Evolutionary conservation across 208 protist species (phyloP), one percentile per base, ranked within the genome.

Genomic region (Acanthamoeba quina): DNA sequence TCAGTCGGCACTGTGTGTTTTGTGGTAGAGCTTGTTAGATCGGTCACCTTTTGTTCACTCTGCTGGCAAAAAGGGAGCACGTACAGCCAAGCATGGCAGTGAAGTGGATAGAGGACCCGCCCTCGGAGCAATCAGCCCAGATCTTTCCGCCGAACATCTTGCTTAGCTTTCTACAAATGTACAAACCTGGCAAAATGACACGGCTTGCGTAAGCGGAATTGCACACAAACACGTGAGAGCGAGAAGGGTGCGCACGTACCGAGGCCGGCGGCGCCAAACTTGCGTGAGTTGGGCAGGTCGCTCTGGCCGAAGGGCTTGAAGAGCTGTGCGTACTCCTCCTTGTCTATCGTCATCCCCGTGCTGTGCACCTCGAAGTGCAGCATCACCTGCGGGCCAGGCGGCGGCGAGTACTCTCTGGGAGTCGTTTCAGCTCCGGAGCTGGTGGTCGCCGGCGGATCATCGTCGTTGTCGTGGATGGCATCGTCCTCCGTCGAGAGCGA

Each of bases 161-260:
- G 29, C 74, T 56, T 41, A 83, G 29, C 74, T 83, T 83, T 58
- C 29, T 83, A 83, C 74, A 83, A 31, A 83, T 83, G 47, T 83
- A 83, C 44, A 83, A 31, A 34, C 74, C 74, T 83, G 74, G 5
- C 41, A 44, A 44, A 44, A 44, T 44, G 41, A 37, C 41, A 44
- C 41, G 41, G 41, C 41, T 44, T 44, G 41, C 41, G 5, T 15
- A 9, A 60, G 21, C 3, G 21, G 21, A 9, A 9, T 56, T 56
- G 0, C 49, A 10, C 52, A 56, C 41, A 66, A 15, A 64, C 13
- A n/a, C 11, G 58, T 11, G 60, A 66, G 60, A n/a, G n/a, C 26
- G 52, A 19, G 52, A 9, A 19, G 52, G 52, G 52, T 21, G 52
- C 15, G 7, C 11, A 54, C 41, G 72, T 21, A 83, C 74, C 74